These are phyloP conservation scores for Coemansia sp. DNA, from an alignment of 192 early-diverging fungal genomes.

Conservation along the genomic window DNA sequence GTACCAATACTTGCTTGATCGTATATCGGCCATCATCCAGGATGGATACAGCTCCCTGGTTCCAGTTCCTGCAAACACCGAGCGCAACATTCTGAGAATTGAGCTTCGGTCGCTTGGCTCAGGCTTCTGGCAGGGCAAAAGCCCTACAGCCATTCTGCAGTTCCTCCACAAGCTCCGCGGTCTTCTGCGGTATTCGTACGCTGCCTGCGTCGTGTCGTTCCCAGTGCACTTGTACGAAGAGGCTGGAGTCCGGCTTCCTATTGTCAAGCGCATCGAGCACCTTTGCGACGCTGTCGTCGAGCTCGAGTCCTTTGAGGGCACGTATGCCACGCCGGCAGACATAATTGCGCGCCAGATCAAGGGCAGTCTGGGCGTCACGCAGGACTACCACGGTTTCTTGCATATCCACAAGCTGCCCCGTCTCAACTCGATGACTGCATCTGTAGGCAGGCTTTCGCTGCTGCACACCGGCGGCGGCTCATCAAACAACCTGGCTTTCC, in stretches of 20 bases:
- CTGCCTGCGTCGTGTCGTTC: slow-evolving; percentile 75
- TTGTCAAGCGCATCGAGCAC: slow-evolving; percentile 73
- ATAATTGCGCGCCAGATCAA: slow-evolving; percentile 58
- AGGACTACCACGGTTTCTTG: slow-evolving; percentile 86
- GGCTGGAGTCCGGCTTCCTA: slow-evolving; percentile 32
- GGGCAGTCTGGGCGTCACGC: slow-evolving; percentile 52
- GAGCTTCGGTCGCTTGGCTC: slow-evolving; percentile 80
- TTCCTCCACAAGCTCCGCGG: slow-evolving; percentile 76
- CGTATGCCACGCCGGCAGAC: slow-evolving; percentile 27
- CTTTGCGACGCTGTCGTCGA: slow-evolving; percentile 83
- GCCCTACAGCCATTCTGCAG: slow-evolving; percentile 56
- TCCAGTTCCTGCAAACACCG: slow-evolving; percentile 27
- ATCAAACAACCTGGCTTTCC: slow-evolving; percentile 81
- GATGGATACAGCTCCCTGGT: slow-evolving; percentile 65
- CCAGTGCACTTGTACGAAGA: slow-evolving; percentile 75
- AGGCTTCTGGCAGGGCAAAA: slow-evolving; percentile 70
- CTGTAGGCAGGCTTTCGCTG: slow-evolving; percentile 68
- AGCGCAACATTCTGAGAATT: slow-evolving; percentile 74
- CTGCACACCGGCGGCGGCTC: slow-evolving; percentile 57
- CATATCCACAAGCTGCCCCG: slow-evolving; percentile 81
- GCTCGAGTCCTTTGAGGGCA: slow-evolving; percentile 92
- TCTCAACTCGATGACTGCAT: slow-evolving; percentile 71
- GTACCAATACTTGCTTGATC: slow-evolving; percentile 41
- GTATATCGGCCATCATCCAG: slow-evolving; percentile 61
- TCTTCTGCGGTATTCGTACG: slow-evolving; percentile 75